A percentile compares a stretch with the other conserved stretches of the same genome.
These are phyloP conservation scores for Lodderomyces pseudojiufengensis DNA, from an alignment of 1,139 yeast species.

Conservation along the genomic window DNA sequence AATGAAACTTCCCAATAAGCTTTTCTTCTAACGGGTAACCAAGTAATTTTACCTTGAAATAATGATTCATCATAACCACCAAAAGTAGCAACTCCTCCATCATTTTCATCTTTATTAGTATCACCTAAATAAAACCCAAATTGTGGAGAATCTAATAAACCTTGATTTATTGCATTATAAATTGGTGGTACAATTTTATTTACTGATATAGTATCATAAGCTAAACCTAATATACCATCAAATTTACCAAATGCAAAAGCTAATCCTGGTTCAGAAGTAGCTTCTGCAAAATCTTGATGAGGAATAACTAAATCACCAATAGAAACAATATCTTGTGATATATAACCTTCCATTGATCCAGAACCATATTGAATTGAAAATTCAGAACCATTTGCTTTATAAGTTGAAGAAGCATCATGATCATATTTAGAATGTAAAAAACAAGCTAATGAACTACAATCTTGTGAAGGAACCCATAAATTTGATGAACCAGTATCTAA, in stretches of 20 bases:
- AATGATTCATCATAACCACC: constrained; percentile 85
- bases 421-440: constrained; percentile 88
- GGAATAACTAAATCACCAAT: constrained; percentile 84
- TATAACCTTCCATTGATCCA: constrained; percentile 87
- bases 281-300: constrained; percentile 92
- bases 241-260: constrained; percentile 98
- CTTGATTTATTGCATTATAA: constrained; percentile 80
- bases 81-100: constrained; percentile 89
- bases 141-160: constrained; percentile 75
- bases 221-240: constrained; percentile 95
- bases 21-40: constrained; percentile 97
- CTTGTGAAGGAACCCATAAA: constrained; percentile 90
- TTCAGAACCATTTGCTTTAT: constrained; percentile 79
- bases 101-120: constrained; percentile 54
- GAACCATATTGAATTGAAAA: constrained; percentile 88
- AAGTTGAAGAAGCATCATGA: constrained; percentile 73
- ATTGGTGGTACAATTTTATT: constrained; percentile 88
- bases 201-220: constrained; percentile 86
- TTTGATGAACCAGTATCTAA: constrained; percentile 96
- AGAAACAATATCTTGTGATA: constrained; percentile 76
- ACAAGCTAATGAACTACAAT: constrained; percentile 92
- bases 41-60: constrained; percentile 78
- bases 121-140: constrained; percentile 92
- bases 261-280: constrained; percentile 94
- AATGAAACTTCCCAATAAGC: constrained; percentile 99